Conservation (phyloP, 768 basidiomycete genomes). For the Naganishia friedmannii region DNA sequence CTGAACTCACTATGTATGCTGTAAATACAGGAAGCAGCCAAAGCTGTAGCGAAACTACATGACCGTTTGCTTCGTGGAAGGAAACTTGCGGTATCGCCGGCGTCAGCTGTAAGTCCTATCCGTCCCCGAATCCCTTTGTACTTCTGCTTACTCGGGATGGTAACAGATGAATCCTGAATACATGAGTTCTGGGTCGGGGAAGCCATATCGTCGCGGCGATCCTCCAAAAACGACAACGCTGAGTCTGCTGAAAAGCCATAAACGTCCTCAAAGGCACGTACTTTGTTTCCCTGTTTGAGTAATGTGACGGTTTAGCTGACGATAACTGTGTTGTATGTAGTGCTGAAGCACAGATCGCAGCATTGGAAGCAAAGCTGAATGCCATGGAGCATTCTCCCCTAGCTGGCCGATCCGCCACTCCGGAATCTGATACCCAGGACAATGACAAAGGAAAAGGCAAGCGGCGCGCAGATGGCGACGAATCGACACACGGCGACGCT, state of each 20-base stretch:
- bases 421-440: neutral
- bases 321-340: conserved; percentile 52
- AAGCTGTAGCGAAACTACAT: conserved; percentile 69
- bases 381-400: conserved; percentile 57
- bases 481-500: no score
- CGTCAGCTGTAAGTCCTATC: conserved; percentile 64
- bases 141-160: neutral
- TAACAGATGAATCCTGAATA: conserved; percentile 17
- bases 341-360: conserved; percentile 83
- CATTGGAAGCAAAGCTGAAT: conserved; percentile 90
- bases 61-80: conserved; percentile 80
- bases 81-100: conserved; percentile 84
- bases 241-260: conserved; percentile 75
- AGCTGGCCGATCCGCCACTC: conserved; percentile 9
- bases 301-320: conserved; percentile 1
- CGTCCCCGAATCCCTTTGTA: neutral
- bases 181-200: conserved; percentile 1
- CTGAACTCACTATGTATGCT: neutral
- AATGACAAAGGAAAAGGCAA: neutral
- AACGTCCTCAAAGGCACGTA: conserved; percentile 58
- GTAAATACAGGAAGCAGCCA: conserved; percentile 68
- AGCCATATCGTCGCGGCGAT: conserved; percentile 36
- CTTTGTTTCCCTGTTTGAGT: conserved; percentile 21
- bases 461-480: neutral
- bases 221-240: conserved; percentile 69